These are phyloP conservation scores for Ustilago hordei DNA, from an alignment of 1,284 basidiomycete species.

Conservation along the genomic window DNA sequence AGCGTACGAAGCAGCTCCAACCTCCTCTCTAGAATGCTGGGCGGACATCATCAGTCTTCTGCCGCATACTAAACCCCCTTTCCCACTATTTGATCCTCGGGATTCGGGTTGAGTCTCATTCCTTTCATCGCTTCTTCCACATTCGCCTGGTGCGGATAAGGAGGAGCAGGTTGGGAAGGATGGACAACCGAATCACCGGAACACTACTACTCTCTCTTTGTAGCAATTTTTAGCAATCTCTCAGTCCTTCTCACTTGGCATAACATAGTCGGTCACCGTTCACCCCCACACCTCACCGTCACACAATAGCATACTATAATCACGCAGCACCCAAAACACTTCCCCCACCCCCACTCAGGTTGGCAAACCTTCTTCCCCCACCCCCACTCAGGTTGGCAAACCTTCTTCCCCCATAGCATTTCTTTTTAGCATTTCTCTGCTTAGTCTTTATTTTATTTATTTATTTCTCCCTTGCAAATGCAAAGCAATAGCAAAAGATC, in stretches of 20 bases:
- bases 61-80: conserved; percentile 37
- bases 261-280: conserved; percentile 13
- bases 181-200: conserved; percentile 52
- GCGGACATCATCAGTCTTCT: conserved; percentile 48
- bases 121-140: conserved; percentile 13
- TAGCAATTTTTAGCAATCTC: conserved; percentile 16
- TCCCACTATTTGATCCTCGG: conserved; percentile 32
- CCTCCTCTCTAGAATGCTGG: conserved; percentile 59
- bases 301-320: conserved; percentile 14
- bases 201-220: conserved; percentile 17
- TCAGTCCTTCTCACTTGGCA: conserved; percentile 30
- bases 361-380: conserved; percentile 19
- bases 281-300: neutral
- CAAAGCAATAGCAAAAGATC: conserved; percentile 41
- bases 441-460: conserved; percentile 20
- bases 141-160: conserved; percentile 32
- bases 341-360: conserved; percentile 9
- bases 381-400: conserved; percentile 28
- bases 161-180: neutral
- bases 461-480: conserved; percentile 32
- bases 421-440: conserved; percentile 22
- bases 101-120: conserved; percentile 40
- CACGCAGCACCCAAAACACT: conserved; percentile 9
- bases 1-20: conserved; percentile 60
- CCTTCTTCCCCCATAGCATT: conserved; percentile 7